Percentiles rank a stretch among this genome's conserved stretches.
phyloP scores from a whole-genome alignment of 495 filamentous ascomycete species.

The Hamigera avellanea region DNA sequence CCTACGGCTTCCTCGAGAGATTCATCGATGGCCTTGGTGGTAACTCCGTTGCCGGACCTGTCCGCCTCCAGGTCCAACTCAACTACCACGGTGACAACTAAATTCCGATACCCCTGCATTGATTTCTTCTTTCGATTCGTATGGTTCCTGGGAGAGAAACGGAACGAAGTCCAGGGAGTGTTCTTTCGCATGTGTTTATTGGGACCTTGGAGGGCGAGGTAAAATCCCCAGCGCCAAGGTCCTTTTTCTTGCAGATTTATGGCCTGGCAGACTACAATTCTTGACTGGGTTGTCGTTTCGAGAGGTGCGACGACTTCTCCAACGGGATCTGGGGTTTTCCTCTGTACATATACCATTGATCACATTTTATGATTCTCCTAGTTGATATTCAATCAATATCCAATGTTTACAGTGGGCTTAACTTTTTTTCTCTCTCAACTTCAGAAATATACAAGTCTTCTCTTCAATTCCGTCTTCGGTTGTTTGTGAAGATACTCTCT shows the following conservation, averaged over 20 bases:
- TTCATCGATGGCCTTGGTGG: constrained; percentile 18
- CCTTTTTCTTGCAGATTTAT: too few species aligned
- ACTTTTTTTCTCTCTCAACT: too few species aligned
- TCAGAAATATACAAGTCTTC: too few species aligned
- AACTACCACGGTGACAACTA: constrained; percentile 14
- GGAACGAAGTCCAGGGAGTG: too few species aligned
- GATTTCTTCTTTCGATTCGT: constrained; percentile 4
- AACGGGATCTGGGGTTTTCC: not conserved
- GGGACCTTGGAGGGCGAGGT: too few species aligned
- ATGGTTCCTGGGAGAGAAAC: not conserved
- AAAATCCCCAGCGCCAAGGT: too few species aligned
- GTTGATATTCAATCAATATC: not conserved
- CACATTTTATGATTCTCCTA: not conserved
- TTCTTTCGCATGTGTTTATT: too few species aligned
- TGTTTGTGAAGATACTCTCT: too few species aligned
- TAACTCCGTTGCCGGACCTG: constrained; percentile 7
- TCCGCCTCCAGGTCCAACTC: constrained; percentile 25
- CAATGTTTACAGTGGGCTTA: not conserved
- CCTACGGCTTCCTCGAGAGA: constrained; percentile 22
- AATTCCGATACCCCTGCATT: constrained; percentile 3
- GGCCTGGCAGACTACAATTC: too few species aligned
- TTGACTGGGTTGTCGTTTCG: too few species aligned
- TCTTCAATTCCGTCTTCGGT: too few species aligned
- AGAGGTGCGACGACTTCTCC: too few species aligned
- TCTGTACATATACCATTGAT: constrained; percentile 15